Evolutionary conservation across 306 rosid genomes (phyloP).

Genomic region (cucumber (Cucumis sativus)): DNA sequence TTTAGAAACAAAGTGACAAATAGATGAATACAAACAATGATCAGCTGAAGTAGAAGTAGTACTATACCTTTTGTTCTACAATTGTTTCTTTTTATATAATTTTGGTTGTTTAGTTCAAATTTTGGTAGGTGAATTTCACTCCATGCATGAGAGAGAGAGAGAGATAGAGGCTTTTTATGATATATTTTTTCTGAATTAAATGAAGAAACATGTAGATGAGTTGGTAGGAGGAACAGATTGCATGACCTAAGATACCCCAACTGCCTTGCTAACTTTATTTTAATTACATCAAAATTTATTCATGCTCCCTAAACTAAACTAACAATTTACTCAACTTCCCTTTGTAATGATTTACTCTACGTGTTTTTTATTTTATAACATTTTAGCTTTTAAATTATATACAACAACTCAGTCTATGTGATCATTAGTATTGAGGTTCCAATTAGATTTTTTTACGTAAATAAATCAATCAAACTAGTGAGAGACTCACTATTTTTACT

Average conservation of each 20-base stretch:
- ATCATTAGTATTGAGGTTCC: no score
- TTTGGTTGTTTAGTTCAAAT: slow-evolving; percentile 24
- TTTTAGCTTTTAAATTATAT: no score
- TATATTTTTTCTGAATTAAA: neutral
- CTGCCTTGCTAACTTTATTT: slow-evolving; percentile 35
- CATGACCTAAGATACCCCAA: slow-evolving; percentile 71
- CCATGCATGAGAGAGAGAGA: slow-evolving; percentile 38
- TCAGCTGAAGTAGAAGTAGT: neutral
- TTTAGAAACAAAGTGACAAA: neutral
- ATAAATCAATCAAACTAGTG: no score
- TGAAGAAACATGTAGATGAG: slow-evolving; percentile 14
- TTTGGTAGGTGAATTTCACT: slow-evolving; percentile 77
- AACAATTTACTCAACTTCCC: no score
- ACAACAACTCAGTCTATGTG: no score
- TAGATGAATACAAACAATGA: neutral
- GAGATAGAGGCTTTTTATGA: neutral
- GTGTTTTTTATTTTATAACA: no score
- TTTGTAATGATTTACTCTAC: no score
- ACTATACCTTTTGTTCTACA: neutral
- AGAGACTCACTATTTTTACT: no score
- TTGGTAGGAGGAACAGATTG: slow-evolving; percentile 21
- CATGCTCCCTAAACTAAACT: no score
- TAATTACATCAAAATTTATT: no score
- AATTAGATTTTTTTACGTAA: no score
- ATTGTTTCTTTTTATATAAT: slow-evolving; percentile 6